Evolutionary conservation across 257 asterid genomes (phyloP).

Genomic region (Solanum lycopersicoides): DNA sequence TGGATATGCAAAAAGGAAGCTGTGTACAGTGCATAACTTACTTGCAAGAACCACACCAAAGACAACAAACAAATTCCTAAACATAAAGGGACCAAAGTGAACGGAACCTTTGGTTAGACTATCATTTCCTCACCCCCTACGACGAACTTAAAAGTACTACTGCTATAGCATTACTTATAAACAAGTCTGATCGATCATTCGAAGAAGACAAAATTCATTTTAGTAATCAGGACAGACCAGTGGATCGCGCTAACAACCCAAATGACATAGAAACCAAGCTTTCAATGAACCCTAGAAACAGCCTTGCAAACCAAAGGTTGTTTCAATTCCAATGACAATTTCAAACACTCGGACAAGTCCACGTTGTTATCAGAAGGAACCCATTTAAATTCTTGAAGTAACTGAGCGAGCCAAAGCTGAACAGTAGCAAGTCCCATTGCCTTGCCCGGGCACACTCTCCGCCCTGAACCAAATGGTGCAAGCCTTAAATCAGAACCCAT

Average conservation of each 20-base stretch:
- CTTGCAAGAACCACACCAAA: background rate
- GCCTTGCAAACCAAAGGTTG: constrained; percentile 53
- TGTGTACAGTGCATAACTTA: constrained; percentile 5
- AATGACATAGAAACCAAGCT: background rate
- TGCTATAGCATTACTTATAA: background rate
- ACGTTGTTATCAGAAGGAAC: constrained; percentile 5
- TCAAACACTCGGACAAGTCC: constrained; percentile 49
- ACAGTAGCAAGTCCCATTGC: constrained; percentile 52
- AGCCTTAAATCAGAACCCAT: constrained; percentile 67
- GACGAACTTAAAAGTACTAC: background rate
- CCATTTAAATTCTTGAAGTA: constrained; percentile 49
- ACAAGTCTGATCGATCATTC: constrained; percentile 13
- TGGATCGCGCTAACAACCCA: background rate
- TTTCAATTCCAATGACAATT: constrained; percentile 58
- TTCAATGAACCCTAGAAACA: constrained; percentile 28
- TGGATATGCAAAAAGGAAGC: background rate
- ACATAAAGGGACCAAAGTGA: background rate
- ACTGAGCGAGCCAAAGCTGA: constrained; percentile 53
- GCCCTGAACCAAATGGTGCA: constrained; percentile 68
- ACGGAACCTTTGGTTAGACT: background rate
- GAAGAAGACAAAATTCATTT: constrained; percentile 14
- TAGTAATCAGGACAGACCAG: constrained; percentile 4
- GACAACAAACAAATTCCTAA: constrained; percentile 7
- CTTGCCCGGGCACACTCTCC: constrained; percentile 75
- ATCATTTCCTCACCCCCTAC: background rate